These are phyloP conservation scores for Fusarium sp. DNA, from an alignment of 2,329 filamentous ascomycete species.

Conservation along the genomic window DNA sequence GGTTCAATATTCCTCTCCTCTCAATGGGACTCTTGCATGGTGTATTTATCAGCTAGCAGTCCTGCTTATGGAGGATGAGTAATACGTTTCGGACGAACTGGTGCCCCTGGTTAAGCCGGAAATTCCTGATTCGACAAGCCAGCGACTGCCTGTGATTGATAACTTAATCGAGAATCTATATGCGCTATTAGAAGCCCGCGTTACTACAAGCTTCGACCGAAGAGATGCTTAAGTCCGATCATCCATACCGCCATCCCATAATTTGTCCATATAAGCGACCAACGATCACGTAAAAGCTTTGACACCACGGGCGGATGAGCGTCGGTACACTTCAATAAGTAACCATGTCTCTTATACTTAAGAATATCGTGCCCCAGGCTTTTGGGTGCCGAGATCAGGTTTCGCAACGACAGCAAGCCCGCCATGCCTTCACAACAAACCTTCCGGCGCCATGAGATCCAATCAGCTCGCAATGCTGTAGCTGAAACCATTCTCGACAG, in stretches of 20 bases:
- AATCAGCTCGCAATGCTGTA: neutral
- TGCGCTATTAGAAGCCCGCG: neutral
- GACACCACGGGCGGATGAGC: neutral
- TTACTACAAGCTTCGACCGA: neutral
- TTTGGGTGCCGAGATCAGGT: neutral
- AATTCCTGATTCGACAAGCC: neutral
- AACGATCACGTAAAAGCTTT: neutral
- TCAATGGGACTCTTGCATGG: too few species aligned
- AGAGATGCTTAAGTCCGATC: neutral
- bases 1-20: too few species aligned
- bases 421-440: neutral
- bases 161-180: neutral
- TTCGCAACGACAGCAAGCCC: neutral
- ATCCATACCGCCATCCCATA: neutral
- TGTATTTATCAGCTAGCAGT: neutral
- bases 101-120: neutral
- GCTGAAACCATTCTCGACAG: constrained; percentile 3
- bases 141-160: too few species aligned
- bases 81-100: neutral
- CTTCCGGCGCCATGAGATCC: neutral
- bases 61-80: neutral
- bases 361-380: neutral
- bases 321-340: neutral
- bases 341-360: neutral
- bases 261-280: neutral